A percentile compares a stretch with the other conserved stretches of the same genome.
These are phyloP conservation scores for Pichia kudriavzevii DNA, from an alignment of 1,139 yeast genomes.

Conservation along the genomic window DNA sequence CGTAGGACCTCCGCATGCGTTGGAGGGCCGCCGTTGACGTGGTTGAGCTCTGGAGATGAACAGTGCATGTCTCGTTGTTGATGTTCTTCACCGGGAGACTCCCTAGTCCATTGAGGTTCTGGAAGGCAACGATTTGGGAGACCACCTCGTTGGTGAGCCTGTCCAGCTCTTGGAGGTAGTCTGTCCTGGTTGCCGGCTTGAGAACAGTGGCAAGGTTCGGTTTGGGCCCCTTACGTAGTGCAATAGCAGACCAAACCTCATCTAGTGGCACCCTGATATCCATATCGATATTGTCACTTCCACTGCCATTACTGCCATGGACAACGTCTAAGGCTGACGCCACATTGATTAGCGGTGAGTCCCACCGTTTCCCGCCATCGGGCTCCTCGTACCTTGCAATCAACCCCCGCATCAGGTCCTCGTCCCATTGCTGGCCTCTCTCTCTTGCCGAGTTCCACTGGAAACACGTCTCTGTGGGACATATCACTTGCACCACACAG, in stretches of 20 bases:
- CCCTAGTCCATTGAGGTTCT: constrained; percentile 50
- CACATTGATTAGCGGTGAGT: constrained; percentile 71
- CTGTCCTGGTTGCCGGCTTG: constrained; percentile 64
- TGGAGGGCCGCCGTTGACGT: constrained; percentile 76
- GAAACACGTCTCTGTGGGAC: constrained; percentile 53
- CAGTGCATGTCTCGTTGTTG: constrained; percentile 29
- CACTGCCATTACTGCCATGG: too few relatives aligned
- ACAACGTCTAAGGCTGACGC: too few relatives aligned
- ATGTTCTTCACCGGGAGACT: constrained; percentile 27
- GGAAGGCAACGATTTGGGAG: constrained; percentile 50
- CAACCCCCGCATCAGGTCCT: constrained; percentile 57
- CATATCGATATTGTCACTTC: constrained; percentile 49
- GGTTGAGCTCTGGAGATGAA: constrained; percentile 56
- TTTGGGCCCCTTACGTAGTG: constrained; percentile 52
- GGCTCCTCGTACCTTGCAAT: constrained; percentile 93
- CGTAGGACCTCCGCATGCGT: constrained; percentile 74
- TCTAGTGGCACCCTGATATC: constrained; percentile 46
- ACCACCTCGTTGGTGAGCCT: constrained; percentile 60
- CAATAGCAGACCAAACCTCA: constrained; percentile 66
- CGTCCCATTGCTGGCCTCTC: constrained; percentile 50
- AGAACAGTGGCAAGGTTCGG: constrained; percentile 74
- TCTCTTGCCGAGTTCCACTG: constrained; percentile 47
- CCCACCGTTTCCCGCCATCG: constrained; percentile 82
- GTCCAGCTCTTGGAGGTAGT: constrained; percentile 76
- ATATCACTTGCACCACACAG: constrained; percentile 73